phyloP scores from a whole-genome alignment of 73 alveolate genomes.

The Blepharisma stoltei region DNA sequence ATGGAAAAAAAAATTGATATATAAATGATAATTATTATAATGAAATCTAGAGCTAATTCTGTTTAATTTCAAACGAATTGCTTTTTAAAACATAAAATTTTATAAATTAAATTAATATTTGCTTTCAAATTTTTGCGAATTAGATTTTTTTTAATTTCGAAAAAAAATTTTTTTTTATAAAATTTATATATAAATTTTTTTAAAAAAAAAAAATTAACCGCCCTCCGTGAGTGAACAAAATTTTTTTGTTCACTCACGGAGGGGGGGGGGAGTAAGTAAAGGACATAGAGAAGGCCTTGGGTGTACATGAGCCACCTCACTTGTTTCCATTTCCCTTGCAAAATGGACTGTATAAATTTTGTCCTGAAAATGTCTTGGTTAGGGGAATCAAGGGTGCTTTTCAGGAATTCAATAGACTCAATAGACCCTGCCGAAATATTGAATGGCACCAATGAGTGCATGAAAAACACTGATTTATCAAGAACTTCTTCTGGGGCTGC shows the following conservation, averaged over 20 bases:
- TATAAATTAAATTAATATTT: too few relatives aligned
- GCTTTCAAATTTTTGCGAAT: too few relatives aligned
- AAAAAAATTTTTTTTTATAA: too few relatives aligned
- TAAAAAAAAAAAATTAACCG: not conserved
- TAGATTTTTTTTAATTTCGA: too few relatives aligned
- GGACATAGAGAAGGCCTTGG: slow-evolving; percentile 1
- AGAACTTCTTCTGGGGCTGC: too few relatives aligned
- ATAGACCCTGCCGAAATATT: not conserved
- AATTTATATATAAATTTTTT: too few relatives aligned
- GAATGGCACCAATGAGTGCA: not conserved
- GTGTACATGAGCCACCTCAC: slow-evolving; percentile 4
- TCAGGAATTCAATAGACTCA: not conserved
- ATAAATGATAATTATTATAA: too few relatives aligned
- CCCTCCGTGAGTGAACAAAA: slow-evolving; percentile 1
- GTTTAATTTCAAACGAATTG: too few relatives aligned
- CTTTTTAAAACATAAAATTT: too few relatives aligned
- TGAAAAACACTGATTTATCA: not conserved
- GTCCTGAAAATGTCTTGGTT: slow-evolving; percentile 20
- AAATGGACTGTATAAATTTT: not conserved
- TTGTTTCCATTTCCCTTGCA: not conserved
- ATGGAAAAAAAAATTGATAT: too few relatives aligned
- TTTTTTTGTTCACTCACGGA: not conserved
- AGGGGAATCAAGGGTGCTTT: not conserved
- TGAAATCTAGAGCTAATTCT: too few relatives aligned
- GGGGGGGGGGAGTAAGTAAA: not conserved